Evolutionary conservation across 2,329 filamentous ascomycete species (phyloP).

Genomic region (Domatiomyces globalis): DNA sequence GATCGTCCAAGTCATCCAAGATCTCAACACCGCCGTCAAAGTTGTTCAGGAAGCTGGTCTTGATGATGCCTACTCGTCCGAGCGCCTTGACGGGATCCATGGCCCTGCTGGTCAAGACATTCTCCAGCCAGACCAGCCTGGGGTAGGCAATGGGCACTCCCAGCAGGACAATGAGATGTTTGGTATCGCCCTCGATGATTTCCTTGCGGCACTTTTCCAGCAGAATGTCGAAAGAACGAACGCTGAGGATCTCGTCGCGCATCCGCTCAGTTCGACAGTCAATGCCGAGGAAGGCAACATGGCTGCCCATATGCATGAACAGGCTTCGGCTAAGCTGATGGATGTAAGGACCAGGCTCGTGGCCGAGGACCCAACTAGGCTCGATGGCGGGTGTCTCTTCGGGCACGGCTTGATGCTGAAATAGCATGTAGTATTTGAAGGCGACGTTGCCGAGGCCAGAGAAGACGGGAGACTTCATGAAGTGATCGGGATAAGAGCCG

Average conservation of each 20-base stretch:
- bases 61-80: slow-evolving; percentile 62
- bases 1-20: slow-evolving; percentile 81
- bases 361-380: slow-evolving; percentile 79
- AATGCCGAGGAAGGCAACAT: slow-evolving; percentile 68
- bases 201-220: slow-evolving; percentile 76
- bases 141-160: slow-evolving; percentile 76
- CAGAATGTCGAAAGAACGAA: slow-evolving; percentile 70
- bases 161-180: slow-evolving; percentile 58
- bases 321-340: slow-evolving; percentile 69
- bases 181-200: slow-evolving; percentile 67
- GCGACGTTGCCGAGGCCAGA: slow-evolving; percentile 78
- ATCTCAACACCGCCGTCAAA: slow-evolving; percentile 89
- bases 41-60: slow-evolving; percentile 63
- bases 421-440: slow-evolving; percentile 98
- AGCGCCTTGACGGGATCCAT: slow-evolving; percentile 85
- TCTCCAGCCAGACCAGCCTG: slow-evolving; percentile 53
- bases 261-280: slow-evolving; percentile 87
- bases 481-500: slow-evolving; percentile 80
- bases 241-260: slow-evolving; percentile 62
- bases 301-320: slow-evolving; percentile 68
- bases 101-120: slow-evolving; percentile 61
- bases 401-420: slow-evolving; percentile 82
- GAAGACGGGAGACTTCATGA: slow-evolving; percentile 84
- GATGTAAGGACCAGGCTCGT: slow-evolving; percentile 75
- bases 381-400: slow-evolving; percentile 71